Percentiles rank a stretch among this genome's conserved stretches.
phyloP scores from a whole-genome alignment of 2,329 filamentous ascomycete species.

The Penicillium rolfsii region DNA sequence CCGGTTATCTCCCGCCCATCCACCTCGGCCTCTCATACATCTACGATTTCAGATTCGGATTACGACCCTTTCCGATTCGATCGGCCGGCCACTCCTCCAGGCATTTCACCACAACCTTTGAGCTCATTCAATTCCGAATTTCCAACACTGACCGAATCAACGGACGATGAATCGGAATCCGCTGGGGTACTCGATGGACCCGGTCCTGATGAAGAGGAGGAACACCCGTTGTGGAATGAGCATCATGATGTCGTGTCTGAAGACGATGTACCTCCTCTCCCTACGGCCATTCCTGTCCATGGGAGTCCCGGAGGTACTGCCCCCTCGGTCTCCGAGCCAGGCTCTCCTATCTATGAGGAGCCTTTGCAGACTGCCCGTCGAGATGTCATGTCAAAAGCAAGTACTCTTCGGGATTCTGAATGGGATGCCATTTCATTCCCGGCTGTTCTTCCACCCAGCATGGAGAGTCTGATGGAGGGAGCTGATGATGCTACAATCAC shows the following conservation, averaged over 20 bases:
- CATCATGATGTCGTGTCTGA: slow-evolving; percentile 17
- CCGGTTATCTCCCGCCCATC: slow-evolving; percentile 42
- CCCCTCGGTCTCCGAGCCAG: slow-evolving; percentile 24
- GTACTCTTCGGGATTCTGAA: slow-evolving; percentile 13
- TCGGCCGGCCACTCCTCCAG: slow-evolving; percentile 35
- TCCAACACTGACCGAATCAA: slow-evolving; percentile 51
- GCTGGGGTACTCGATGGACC: slow-evolving; percentile 59
- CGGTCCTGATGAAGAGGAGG: slow-evolving; percentile 58
- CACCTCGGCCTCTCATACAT: slow-evolving; percentile 41
- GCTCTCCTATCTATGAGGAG: slow-evolving; percentile 29
- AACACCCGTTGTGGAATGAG: slow-evolving; percentile 42
- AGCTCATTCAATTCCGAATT: slow-evolving; percentile 50
- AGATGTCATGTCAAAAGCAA: slow-evolving; percentile 14
- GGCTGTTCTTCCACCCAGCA: slow-evolving; percentile 42
- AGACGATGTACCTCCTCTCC: slow-evolving; percentile 29
- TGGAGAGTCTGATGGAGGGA: slow-evolving; percentile 43
- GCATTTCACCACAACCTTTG: slow-evolving; percentile 15
- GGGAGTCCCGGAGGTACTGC: slow-evolving; percentile 19
- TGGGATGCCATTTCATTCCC: slow-evolving; percentile 41
- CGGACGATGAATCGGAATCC: slow-evolving; percentile 54
- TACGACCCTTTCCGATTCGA: slow-evolving; percentile 50
- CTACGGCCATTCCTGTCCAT: slow-evolving; percentile 31
- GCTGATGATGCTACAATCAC: slow-evolving; percentile 42
- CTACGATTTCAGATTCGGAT: slow-evolving; percentile 43
- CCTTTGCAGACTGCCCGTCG: slow-evolving; percentile 21